Evolutionary conservation across 352 stramenopile species (phyloP).

Genomic region (Phytophthora nicotianae): DNA sequence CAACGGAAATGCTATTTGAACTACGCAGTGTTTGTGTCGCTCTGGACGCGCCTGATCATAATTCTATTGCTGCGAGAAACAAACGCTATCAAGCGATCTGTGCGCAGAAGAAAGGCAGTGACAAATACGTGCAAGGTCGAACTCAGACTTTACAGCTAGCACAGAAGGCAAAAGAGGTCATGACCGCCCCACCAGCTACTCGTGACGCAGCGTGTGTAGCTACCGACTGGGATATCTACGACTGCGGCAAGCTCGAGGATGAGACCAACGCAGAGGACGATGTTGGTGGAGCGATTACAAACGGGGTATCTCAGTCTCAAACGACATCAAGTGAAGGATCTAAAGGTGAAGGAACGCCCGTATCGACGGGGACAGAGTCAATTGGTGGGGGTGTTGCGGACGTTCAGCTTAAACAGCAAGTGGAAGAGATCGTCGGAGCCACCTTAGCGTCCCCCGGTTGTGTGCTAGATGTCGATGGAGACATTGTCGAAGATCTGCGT

Average conservation of each 20-base stretch:
- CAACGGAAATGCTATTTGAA: constrained; percentile 69
- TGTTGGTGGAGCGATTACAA: not conserved
- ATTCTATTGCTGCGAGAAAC: constrained; percentile 53
- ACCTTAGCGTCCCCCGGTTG: constrained; percentile 80
- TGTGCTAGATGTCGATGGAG: constrained; percentile 77
- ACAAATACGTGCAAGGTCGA: constrained; percentile 72
- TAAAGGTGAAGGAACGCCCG: constrained; percentile 15
- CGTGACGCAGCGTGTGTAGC: constrained; percentile 71
- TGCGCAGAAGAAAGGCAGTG: constrained; percentile 75
- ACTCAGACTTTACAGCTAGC: constrained; percentile 77
- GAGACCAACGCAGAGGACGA: constrained; percentile 40
- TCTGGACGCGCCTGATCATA: constrained; percentile 56
- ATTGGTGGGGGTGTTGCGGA: constrained; percentile 46
- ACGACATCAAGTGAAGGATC: constrained; percentile 17
- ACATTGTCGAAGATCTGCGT: constrained; percentile 76
- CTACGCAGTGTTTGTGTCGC: constrained; percentile 72
- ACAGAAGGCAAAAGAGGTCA: constrained; percentile 84
- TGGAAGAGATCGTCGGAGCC: constrained; percentile 81
- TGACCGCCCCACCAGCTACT: constrained; percentile 80
- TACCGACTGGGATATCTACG: constrained; percentile 90
- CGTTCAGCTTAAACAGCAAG: constrained; percentile 67
- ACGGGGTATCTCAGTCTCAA: not conserved
- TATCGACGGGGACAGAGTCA: constrained; percentile 15
- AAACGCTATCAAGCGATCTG: constrained; percentile 69
- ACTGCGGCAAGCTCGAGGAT: constrained; percentile 48